Conservation (phyloP, 352 stramenopile species). For the Globisporangium paddicum region DNA sequence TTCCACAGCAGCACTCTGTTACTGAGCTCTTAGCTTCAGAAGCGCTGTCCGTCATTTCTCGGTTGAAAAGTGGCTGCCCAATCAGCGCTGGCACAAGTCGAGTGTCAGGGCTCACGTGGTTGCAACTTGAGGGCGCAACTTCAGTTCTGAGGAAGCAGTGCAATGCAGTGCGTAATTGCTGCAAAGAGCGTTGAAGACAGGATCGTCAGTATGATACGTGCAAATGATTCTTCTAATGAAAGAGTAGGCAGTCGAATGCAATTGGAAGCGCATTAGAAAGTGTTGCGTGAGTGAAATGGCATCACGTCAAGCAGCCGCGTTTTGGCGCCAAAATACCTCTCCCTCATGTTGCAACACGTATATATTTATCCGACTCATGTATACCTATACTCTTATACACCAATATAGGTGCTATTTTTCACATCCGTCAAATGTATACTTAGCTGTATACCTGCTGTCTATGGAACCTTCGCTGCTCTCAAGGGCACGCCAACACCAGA, state of each 20-base stretch:
- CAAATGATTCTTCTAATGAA: neutral
- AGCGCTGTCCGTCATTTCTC: neutral
- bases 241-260: neutral
- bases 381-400: neutral
- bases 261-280: neutral
- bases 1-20: neutral
- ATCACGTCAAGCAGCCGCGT: neutral
- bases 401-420: too few species aligned
- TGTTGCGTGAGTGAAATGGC: neutral
- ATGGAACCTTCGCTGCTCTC: too few species aligned
- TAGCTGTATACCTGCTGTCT: too few species aligned
- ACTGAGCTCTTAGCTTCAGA: neutral
- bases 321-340: neutral
- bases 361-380: neutral
- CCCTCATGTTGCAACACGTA: constrained; percentile 5
- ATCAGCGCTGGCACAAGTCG: neutral
- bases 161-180: too few species aligned
- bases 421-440: too few species aligned
- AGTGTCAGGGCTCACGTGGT: constrained; percentile 5
- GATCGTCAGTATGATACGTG: too few species aligned
- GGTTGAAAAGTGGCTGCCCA: neutral
- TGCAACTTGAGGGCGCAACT: constrained; percentile 7
- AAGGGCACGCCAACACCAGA: too few species aligned
- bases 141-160: constrained; percentile 1
- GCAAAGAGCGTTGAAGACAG: too few species aligned